Evolutionary conservation across 2,329 filamentous ascomycete species (phyloP).

Genomic region (Fusarium sp.): DNA sequence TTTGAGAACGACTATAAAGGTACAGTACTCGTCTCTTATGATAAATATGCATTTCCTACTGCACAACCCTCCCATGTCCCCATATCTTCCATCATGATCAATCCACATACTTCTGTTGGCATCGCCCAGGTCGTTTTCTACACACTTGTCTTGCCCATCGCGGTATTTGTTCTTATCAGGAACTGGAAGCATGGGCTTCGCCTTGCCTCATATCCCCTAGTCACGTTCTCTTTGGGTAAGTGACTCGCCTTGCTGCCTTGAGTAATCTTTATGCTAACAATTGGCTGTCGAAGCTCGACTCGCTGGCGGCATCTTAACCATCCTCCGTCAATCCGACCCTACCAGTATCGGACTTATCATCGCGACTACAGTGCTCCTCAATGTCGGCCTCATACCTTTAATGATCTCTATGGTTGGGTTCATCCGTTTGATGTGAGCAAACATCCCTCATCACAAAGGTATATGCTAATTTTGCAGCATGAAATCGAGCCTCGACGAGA

Average conservation of each 20-base stretch:
- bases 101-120: neutral
- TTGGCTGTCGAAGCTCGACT: neutral
- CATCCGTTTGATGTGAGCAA: neutral
- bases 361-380: neutral
- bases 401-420: neutral
- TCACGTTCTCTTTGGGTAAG: neutral
- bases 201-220: neutral
- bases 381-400: neutral
- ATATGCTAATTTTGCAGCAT: neutral
- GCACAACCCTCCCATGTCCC: fast-evolving
- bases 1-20: neutral
- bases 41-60: neutral
- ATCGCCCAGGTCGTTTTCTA: neutral
- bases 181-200: neutral
- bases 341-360: neutral
- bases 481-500: neutral
- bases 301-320: neutral
- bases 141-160: neutral
- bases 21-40: fast-evolving
- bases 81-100: neutral
- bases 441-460: fast-evolving
- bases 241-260: fast-evolving
- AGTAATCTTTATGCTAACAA: fast-evolving
- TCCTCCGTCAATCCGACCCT: neutral
- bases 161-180: neutral